phyloP scores from a whole-genome alignment of 2,329 filamentous ascomycete genomes.

The Fusarium penzigii region DNA sequence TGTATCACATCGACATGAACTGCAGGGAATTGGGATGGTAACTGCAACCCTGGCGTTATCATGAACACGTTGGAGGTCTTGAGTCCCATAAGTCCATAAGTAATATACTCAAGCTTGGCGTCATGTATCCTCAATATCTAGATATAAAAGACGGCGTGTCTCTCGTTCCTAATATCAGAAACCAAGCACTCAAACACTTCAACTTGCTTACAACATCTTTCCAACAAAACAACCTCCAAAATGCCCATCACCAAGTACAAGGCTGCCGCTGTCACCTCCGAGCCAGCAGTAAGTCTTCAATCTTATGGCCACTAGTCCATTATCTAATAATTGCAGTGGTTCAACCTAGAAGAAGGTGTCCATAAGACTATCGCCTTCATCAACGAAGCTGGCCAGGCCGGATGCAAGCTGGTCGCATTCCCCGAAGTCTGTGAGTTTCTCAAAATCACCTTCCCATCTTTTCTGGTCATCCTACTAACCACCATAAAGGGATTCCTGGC shows the following conservation, averaged over 20 bases:
- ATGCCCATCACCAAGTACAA: slow-evolving; percentile 29
- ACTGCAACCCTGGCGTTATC: too few species aligned
- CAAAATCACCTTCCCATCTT: accelerated
- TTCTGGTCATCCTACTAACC: not conserved
- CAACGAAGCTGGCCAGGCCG: slow-evolving; percentile 52
- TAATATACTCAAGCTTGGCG: too few species aligned
- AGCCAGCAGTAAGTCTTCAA: slow-evolving; percentile 12
- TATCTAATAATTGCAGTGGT: slow-evolving; percentile 41
- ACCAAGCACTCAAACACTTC: too few species aligned
- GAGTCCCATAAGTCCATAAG: too few species aligned
- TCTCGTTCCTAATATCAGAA: too few species aligned
- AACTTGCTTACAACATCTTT: not conserved
- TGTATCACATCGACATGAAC: too few species aligned
- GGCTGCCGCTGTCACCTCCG: slow-evolving; percentile 25
- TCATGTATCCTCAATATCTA: too few species aligned
- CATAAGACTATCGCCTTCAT: slow-evolving; percentile 60
- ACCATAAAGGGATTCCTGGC: slow-evolving; percentile 46
- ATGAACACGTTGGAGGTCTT: too few species aligned
- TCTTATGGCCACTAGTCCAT: accelerated
- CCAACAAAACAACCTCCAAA: not conserved
- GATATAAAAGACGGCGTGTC: too few species aligned
- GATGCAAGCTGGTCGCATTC: slow-evolving; percentile 56
- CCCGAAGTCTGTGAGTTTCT: slow-evolving; percentile 45
- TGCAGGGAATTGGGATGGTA: too few species aligned
- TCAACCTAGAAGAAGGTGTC: slow-evolving; percentile 56